phyloP scores from a whole-genome alignment of 371 early-diverging fungal genomes.

The Synchytrium microbalum region DNA sequence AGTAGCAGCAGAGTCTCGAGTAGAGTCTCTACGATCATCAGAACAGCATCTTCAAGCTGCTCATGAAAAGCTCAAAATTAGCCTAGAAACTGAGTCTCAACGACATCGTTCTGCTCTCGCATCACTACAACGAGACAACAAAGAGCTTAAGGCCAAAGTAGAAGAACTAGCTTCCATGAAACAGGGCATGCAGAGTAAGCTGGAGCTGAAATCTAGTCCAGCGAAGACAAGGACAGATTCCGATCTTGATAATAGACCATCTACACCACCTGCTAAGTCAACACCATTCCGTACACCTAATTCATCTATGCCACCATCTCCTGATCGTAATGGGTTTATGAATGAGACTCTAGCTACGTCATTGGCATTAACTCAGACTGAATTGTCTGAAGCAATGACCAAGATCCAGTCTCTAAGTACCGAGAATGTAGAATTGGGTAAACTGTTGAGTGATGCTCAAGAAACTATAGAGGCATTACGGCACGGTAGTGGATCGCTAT shows the following conservation, averaged over 20 bases:
- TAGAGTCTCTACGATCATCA: not conserved
- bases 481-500: not conserved
- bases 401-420: not conserved
- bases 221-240: not conserved
- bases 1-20: conserved; percentile 8
- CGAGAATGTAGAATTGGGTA: conserved; percentile 8
- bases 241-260: not conserved
- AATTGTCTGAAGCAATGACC: conserved; percentile 6
- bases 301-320: conserved; percentile 14
- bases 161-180: not conserved
- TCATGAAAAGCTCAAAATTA: not conserved
- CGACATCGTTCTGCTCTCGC: not conserved
- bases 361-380: conserved; percentile 12
- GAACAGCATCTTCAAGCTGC: not conserved
- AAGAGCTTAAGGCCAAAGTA: not conserved
- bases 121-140: not conserved
- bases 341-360: not conserved
- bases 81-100: not conserved
- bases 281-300: not conserved
- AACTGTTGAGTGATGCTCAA: conserved; percentile 19
- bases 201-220: not conserved
- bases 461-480: conserved; percentile 17
- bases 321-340: conserved; percentile 5
- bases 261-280: not conserved
- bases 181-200: not conserved